phyloP scores from a whole-genome alignment of 2,329 filamentous ascomycete species.

The Paecilomyces variotii region DNA sequence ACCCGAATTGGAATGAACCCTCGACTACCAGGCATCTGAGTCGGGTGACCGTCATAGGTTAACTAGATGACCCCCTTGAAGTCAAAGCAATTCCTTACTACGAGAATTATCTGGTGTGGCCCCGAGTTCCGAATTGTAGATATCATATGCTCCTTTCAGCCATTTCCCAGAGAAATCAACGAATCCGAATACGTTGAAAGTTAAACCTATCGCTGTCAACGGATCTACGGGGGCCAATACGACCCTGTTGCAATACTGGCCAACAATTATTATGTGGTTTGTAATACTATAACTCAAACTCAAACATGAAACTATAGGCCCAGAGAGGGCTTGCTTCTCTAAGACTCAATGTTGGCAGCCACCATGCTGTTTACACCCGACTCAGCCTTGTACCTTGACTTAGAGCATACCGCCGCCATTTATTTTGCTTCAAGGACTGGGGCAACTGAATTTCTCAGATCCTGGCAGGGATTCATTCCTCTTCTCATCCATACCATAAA shows the following conservation, averaged over 20 bases:
- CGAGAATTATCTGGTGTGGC: not conserved
- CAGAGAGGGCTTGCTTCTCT: not conserved
- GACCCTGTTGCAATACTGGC: not conserved
- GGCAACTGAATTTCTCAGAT: not conserved
- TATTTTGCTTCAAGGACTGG: not conserved
- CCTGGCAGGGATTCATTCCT: not conserved
- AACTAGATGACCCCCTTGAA: too few relatives aligned
- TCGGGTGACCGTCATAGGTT: too few relatives aligned
- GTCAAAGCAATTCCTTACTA: not conserved
- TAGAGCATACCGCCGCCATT: not conserved
- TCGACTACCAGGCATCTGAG: too few relatives aligned
- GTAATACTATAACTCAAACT: not conserved
- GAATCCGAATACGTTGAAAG: conserved; percentile 11
- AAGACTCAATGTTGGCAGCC: not conserved
- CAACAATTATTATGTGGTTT: not conserved
- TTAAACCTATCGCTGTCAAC: conserved; percentile 18
- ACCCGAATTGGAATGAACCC: too few relatives aligned
- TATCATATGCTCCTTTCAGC: conserved; percentile 8
- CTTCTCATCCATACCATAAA: not conserved
- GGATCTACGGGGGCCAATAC: conserved; percentile 15
- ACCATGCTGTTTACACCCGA: not conserved
- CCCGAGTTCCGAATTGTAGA: conserved; percentile 4
- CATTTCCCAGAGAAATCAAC: conserved; percentile 17
- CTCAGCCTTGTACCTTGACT: not conserved
- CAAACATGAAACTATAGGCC: not conserved